These are phyloP conservation scores for Sphagnum magellanicum DNA, from an alignment of 228 moss, liverwort and hornwort species.

Conservation along the genomic window DNA sequence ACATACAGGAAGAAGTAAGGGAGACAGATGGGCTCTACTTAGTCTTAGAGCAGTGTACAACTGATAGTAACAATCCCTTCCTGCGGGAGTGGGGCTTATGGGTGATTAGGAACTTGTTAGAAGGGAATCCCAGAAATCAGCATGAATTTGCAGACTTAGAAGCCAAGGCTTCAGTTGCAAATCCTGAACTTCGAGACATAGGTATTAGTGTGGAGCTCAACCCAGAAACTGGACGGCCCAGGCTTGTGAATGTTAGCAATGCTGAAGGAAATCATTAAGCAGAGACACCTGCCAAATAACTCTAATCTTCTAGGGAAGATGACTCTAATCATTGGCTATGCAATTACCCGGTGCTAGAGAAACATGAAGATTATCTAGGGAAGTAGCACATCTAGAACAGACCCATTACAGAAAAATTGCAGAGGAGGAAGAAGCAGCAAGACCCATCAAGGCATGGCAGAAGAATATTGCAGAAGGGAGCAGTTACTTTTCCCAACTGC, in stretches of 20 bases:
- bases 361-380: too few relatives aligned
- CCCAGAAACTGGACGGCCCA: conserved; percentile 64
- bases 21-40: conserved; percentile 58
- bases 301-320: too few relatives aligned
- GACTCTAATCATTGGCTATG: too few relatives aligned
- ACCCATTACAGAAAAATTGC: too few relatives aligned
- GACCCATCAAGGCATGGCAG: too few relatives aligned
- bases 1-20: conserved; percentile 58
- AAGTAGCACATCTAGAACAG: too few relatives aligned
- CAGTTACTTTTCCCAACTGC: too few relatives aligned
- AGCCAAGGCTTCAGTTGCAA: conserved; percentile 51
- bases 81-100: conserved; percentile 95
- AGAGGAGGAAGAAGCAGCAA: too few relatives aligned
- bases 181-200: conserved; percentile 54
- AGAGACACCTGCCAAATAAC: too few relatives aligned
- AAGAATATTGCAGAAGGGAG: too few relatives aligned
- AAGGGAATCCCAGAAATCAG: conserved; percentile 62
- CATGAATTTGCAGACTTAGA: conserved; percentile 63
- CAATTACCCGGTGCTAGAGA: too few relatives aligned
- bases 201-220: conserved; percentile 74
- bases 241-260: conserved; percentile 43
- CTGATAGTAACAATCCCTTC: conserved; percentile 69
- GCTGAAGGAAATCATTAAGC: too few relatives aligned
- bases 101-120: conserved; percentile 83
- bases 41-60: conserved; percentile 78